phyloP scores from a whole-genome alignment of 176 grass and related monocot species.

The Musa schizocarpa region DNA sequence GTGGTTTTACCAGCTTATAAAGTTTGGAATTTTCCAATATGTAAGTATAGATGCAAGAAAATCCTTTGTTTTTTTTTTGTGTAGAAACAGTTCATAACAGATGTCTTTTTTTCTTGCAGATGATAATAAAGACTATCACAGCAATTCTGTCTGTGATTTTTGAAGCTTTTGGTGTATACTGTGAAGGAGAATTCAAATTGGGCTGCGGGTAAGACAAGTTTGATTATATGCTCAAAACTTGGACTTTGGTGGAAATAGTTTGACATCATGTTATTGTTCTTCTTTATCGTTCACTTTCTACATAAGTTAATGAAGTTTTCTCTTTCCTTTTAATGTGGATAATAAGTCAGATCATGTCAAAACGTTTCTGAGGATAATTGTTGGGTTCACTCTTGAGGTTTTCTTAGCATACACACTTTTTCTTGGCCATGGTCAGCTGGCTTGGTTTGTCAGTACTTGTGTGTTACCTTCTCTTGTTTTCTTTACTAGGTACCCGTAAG shows the following conservation, averaged over 20 bases:
- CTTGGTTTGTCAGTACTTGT: too few relatives aligned
- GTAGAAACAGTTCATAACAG: not conserved
- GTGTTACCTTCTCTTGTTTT: too few relatives aligned
- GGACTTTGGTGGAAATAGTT: conserved; percentile 8
- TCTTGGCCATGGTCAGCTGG: too few relatives aligned
- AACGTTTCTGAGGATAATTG: too few relatives aligned
- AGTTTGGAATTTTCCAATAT: conserved; percentile 98
- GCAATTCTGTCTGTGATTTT: conserved; percentile 80
- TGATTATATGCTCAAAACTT: not conserved
- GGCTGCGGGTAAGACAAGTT: conserved; percentile 56
- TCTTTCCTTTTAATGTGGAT: not conserved
- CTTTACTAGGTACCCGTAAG: too few relatives aligned
- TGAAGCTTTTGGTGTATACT: conserved; percentile 91
- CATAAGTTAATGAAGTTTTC: not conserved
- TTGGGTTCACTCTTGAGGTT: too few relatives aligned
- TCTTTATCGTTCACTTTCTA: not conserved
- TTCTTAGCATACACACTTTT: too few relatives aligned
- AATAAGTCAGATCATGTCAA: not conserved
- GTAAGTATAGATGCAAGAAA: conserved; percentile 33
- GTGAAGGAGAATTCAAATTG: conserved; percentile 90
- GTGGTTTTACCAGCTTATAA: conserved; percentile 81
- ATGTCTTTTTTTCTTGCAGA: conserved; percentile 31
- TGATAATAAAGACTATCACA: conserved; percentile 96
- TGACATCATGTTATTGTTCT: not conserved
- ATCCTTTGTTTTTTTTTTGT: conserved; percentile 7